Evolutionary conservation across 1,139 yeast species (phyloP).

Genomic region (Zygosaccharomyces pseudobailii): DNA sequence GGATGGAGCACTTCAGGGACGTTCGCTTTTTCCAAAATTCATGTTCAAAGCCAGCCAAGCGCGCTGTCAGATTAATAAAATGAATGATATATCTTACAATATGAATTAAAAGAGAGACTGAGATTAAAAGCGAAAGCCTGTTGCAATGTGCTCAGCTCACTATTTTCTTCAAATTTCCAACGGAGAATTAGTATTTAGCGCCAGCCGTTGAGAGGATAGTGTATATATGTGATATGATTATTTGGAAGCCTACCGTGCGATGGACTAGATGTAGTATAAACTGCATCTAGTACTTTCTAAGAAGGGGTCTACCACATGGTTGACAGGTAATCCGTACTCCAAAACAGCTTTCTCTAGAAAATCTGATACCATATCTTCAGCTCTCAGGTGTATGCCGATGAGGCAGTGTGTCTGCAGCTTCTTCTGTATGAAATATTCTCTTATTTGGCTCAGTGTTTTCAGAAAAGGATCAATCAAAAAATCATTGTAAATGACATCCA

Average conservation of each 20-base stretch:
- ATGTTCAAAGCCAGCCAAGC: neutral
- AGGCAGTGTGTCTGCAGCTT: conserved; percentile 13
- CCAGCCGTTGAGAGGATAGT: too few relatives aligned
- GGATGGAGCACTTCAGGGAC: neutral
- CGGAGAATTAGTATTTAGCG: too few relatives aligned
- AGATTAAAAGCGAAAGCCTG: too few relatives aligned
- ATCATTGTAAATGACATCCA: conserved; percentile 36
- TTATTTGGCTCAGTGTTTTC: conserved; percentile 20
- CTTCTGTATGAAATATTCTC: conserved; percentile 6
- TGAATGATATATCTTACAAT: too few relatives aligned
- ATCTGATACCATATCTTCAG: conserved; percentile 26
- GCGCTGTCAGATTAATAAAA: too few relatives aligned
- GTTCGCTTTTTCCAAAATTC: neutral
- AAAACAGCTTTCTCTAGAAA: conserved; percentile 28
- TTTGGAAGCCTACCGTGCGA: neutral
- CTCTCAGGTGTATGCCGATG: conserved; percentile 31
- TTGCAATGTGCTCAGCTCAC: too few relatives aligned
- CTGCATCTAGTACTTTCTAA: conserved; percentile 23
- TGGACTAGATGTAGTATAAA: conserved; percentile 18
- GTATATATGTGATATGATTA: too few relatives aligned
- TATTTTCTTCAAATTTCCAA: too few relatives aligned
- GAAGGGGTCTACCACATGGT: conserved; percentile 13
- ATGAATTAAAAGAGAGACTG: too few relatives aligned
- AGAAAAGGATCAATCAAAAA: conserved; percentile 31
- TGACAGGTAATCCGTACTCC: conserved; percentile 18